These are phyloP conservation scores for Colletotrichum falcatum DNA, from an alignment of 2,329 filamentous ascomycete genomes.

Conservation along the genomic window DNA sequence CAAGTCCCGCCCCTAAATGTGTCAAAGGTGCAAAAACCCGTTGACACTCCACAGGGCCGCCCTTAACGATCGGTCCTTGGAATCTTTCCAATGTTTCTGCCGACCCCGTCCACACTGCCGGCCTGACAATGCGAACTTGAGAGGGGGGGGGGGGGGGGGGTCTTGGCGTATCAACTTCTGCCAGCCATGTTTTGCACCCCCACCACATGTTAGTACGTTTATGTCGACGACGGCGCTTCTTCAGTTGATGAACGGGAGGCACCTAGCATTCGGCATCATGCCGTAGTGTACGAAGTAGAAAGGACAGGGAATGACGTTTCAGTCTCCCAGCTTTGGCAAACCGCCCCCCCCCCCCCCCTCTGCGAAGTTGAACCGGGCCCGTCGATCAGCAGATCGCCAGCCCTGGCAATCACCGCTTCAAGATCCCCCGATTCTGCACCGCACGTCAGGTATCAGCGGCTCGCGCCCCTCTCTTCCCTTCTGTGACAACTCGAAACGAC, in stretches of 20 bases:
- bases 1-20: not conserved
- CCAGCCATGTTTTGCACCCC: too few species aligned
- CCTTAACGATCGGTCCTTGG: slow-evolving; percentile 11
- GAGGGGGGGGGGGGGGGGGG: too few species aligned
- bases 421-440: not conserved
- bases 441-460: slow-evolving; percentile 5
- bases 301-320: not conserved
- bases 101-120: too few species aligned
- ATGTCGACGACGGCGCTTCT: not conserved
- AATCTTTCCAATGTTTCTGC: not conserved
- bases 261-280: not conserved
- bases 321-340: not conserved
- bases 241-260: too few species aligned
- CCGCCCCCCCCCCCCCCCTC: too few species aligned
- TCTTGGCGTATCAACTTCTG: not conserved
- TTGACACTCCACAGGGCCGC: slow-evolving; percentile 11
- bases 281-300: too few species aligned
- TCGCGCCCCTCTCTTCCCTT: slow-evolving; percentile 2
- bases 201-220: not conserved
- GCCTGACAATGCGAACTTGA: not conserved
- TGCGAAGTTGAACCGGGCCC: not conserved
- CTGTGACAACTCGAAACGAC: not conserved
- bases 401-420: not conserved
- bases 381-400: slow-evolving; percentile 32
- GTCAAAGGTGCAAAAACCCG: slow-evolving; percentile 30